A percentile compares a stretch with the other conserved stretches of the same genome.
phyloP scores from a whole-genome alignment of 768 basidiomycete genomes.

The Lactarius vividus region DNA sequence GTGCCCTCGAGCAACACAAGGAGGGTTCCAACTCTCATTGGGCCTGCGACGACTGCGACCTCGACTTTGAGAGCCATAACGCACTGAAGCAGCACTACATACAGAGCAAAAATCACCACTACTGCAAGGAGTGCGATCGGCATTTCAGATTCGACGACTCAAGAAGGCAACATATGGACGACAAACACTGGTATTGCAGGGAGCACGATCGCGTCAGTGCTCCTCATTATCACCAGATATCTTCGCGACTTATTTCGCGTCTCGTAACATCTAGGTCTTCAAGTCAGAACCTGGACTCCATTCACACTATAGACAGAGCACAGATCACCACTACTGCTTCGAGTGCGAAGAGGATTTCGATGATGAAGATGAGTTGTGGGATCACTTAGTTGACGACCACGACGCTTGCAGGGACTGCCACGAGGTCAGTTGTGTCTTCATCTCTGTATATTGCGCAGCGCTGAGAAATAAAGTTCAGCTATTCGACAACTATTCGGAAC shows the following conservation, averaged over 20 bases:
- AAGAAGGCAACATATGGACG: neutral
- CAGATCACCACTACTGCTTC: neutral
- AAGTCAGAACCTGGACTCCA: slow-evolving; percentile 39
- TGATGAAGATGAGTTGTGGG: slow-evolving; percentile 9
- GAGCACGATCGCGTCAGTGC: slow-evolving; percentile 7
- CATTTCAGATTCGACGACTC: neutral
- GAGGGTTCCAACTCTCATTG: slow-evolving; percentile 38
- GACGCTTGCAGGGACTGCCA: slow-evolving; percentile 7
- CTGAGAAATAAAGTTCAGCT: neutral
- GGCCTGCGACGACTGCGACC: slow-evolving; percentile 44
- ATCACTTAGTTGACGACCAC: slow-evolving; percentile 10
- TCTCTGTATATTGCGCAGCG: neutral
- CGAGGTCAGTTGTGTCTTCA: neutral
- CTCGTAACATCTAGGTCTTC: slow-evolving; percentile 36
- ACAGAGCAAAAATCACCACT: neutral
- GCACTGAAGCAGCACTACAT: neutral
- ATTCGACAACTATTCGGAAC: neutral
- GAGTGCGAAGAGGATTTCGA: neutral
- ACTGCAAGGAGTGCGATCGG: slow-evolving; percentile 4
- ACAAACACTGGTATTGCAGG: slow-evolving; percentile 9
- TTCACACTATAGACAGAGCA: slow-evolving; percentile 43
- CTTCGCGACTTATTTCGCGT: neutral
- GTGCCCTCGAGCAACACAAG: slow-evolving; percentile 32
- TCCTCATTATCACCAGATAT: slow-evolving; percentile 6
- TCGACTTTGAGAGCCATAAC: slow-evolving; percentile 40